Percentiles rank a stretch among this genome's conserved stretches.
Evolutionary conservation across 345 rosid species (phyloP).

Genomic region (Mercurialis annua): DNA sequence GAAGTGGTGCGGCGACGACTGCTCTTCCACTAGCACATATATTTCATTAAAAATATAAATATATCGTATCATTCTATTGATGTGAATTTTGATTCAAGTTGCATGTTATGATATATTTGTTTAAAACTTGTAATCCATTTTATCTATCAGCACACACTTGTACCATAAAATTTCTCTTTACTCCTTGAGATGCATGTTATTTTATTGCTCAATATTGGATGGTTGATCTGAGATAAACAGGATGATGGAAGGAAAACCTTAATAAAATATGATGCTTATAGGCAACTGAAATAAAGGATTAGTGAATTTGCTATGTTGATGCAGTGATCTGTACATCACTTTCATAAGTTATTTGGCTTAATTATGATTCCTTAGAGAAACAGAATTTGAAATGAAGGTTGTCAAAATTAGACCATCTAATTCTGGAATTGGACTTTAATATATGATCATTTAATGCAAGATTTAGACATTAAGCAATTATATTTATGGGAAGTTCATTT

Average conservation of each 20-base stretch:
- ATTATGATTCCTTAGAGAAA: neutral
- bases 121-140: neutral
- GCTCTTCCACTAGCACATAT: no score
- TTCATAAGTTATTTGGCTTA: neutral
- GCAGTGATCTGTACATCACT: neutral
- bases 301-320: neutral
- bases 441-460: neutral
- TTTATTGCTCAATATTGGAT: neutral
- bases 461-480: neutral
- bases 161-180: neutral
- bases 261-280: neutral
- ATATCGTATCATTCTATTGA: no score
- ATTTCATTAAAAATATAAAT: no score
- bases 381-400: neutral
- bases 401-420: neutral
- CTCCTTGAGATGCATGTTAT: neutral
- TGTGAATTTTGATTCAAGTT: constrained; percentile 4
- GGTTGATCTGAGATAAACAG: neutral
- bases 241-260: neutral
- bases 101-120: neutral
- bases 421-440: neutral
- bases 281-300: neutral
- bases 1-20: no score
- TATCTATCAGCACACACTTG: neutral
- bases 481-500: neutral